These are phyloP conservation scores for Penicillium glabrum DNA, from an alignment of 2,329 filamentous ascomycete genomes.

Conservation along the genomic window DNA sequence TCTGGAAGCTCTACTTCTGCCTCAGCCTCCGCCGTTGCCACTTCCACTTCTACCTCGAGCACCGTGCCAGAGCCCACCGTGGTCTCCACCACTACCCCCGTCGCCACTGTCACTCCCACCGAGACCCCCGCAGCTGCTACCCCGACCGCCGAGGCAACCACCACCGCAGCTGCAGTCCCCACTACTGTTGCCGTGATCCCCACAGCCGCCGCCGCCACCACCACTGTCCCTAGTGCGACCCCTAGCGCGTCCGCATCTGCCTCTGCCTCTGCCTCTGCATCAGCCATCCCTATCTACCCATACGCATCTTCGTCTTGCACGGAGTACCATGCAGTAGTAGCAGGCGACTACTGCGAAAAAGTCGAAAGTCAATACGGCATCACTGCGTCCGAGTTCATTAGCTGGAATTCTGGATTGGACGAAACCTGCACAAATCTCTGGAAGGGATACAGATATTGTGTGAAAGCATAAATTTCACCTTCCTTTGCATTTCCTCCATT, in stretches of 20 bases:
- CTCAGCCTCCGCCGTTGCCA: background rate
- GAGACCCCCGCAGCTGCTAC: background rate
- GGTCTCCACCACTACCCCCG: background rate
- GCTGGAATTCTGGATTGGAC: conserved; percentile 29
- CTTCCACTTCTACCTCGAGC: background rate
- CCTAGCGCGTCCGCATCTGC: conserved; percentile 6
- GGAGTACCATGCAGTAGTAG: conserved; percentile 20
- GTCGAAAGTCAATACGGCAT: conserved; percentile 21
- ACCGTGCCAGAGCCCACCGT: conserved; percentile 7
- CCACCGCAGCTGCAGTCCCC: background rate
- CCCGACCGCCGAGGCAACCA: conserved; percentile 1
- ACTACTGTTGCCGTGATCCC: background rate
- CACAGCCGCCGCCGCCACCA: background rate
- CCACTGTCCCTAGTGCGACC: background rate
- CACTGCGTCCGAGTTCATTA: conserved; percentile 18
- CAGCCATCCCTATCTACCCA: conserved; percentile 18
- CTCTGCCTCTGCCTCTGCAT: background rate
- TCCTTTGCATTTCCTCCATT: background rate
- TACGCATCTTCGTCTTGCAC: conserved; percentile 22
- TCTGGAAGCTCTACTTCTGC: conserved; percentile 11
- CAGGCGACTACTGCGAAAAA: conserved; percentile 28
- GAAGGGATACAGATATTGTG: conserved; percentile 32
- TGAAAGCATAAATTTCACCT: conserved; percentile 17
- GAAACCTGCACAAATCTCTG: conserved; percentile 30
- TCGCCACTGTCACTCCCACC: background rate